A percentile compares a stretch with the other conserved stretches of the same genome.
phyloP scores from a whole-genome alignment of 257 asterid genomes.

The Thymus quinquecostatus region DNA sequence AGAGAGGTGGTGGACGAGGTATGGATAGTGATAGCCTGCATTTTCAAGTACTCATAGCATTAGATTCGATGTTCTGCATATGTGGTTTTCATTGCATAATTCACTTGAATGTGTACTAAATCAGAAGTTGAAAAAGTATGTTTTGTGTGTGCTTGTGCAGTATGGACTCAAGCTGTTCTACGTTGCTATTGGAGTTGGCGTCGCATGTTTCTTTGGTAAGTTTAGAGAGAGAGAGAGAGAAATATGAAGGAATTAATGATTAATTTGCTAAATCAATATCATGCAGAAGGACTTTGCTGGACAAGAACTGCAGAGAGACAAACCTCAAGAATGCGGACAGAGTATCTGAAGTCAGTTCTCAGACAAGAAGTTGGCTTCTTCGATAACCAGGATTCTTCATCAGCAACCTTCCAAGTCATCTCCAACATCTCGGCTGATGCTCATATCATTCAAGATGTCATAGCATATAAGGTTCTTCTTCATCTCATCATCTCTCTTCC shows the following conservation, averaged over 20 bases:
- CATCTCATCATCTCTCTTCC: neutral
- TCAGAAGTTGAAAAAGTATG: neutral
- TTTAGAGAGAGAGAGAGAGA: neutral
- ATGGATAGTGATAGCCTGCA: neutral
- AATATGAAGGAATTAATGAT: no score
- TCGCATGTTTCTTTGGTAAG: slow-evolving; percentile 42
- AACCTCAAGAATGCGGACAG: slow-evolving; percentile 43
- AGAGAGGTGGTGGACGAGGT: slow-evolving; percentile 40
- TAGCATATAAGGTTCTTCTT: slow-evolving; percentile 43
- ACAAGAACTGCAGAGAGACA: slow-evolving; percentile 56
- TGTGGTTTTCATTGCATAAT: neutral
- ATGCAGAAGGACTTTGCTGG: slow-evolving; percentile 53
- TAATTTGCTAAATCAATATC: neutral
- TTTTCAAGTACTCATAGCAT: no score
- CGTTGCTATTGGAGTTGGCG: slow-evolving; percentile 44
- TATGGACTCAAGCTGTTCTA: slow-evolving; percentile 44
- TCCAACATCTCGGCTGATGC: slow-evolving; percentile 42
- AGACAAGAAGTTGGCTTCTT: slow-evolving; percentile 52
- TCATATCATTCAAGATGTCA: slow-evolving; percentile 46
- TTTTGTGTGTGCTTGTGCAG: slow-evolving; percentile 35
- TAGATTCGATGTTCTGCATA: no score
- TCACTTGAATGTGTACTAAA: neutral
- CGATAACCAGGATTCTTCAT: slow-evolving; percentile 43
- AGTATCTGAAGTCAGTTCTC: slow-evolving; percentile 46
- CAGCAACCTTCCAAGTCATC: slow-evolving; percentile 41